Percentiles rank a stretch among this genome's conserved stretches.
Conservation (phyloP, 2,329 filamentous ascomycete species). For the Plectosphaerella sp. region DNA sequence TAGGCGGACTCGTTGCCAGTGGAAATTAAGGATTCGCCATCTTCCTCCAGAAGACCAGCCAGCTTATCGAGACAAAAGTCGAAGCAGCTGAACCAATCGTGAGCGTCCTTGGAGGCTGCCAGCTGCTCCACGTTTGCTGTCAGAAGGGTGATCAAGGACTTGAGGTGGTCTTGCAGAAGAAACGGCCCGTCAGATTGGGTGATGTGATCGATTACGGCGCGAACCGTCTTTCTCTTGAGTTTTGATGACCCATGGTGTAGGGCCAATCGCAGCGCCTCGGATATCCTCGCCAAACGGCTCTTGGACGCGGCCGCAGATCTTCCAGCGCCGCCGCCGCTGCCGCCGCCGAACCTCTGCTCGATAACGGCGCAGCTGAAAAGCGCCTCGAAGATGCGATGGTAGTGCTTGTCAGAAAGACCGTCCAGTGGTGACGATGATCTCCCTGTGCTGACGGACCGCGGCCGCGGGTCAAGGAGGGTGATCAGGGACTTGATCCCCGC, state of each 20-base stretch:
- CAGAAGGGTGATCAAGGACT: slow-evolving; percentile 66
- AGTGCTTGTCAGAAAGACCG: slow-evolving; percentile 68
- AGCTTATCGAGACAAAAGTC: slow-evolving; percentile 69
- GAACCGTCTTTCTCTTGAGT: slow-evolving; percentile 72
- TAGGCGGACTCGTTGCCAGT: too few species aligned
- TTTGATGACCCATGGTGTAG: slow-evolving; percentile 65
- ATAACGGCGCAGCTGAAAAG: slow-evolving; percentile 65
- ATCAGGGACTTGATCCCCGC: slow-evolving; percentile 37
- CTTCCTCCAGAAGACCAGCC: slow-evolving; percentile 37
- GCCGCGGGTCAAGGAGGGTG: slow-evolving; percentile 28
- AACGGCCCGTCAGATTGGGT: slow-evolving; percentile 66
- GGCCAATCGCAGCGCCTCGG: slow-evolving; percentile 65
- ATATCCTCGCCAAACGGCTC: slow-evolving; percentile 62
- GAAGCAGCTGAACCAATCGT: slow-evolving; percentile 65
- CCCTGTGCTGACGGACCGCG: slow-evolving; percentile 21
- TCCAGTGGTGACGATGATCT: slow-evolving; percentile 28
- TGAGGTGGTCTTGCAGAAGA: slow-evolving; percentile 73
- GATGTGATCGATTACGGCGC: slow-evolving; percentile 76
- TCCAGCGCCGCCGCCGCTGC: slow-evolving; percentile 51
- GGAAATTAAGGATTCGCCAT: too few species aligned
- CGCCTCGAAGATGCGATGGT: slow-evolving; percentile 74
- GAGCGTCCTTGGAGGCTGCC: slow-evolving; percentile 39
- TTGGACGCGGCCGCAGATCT: slow-evolving; percentile 44
- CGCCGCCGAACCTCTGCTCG: slow-evolving; percentile 60
- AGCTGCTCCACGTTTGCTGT: slow-evolving; percentile 79